Evolutionary conservation across 805 yeast genomes (phyloP), one percentile per base, ranked within the genome.

Genomic region (Candida suzukii): DNA sequence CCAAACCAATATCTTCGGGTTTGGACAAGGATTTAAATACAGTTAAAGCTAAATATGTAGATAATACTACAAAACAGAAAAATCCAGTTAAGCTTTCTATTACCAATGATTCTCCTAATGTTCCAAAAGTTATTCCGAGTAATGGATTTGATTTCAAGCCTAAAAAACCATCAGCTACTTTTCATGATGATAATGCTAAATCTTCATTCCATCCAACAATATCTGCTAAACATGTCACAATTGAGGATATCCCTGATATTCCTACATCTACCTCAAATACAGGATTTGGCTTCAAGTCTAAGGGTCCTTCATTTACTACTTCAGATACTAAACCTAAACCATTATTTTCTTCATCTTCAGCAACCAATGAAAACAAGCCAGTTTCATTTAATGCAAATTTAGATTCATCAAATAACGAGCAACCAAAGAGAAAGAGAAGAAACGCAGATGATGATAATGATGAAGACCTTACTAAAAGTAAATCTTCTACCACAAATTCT

Each of bases 1-100:
- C 59, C 2, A 50, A 45, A 40, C 41, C 46, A 13, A 38, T 40
- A 11, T 19, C 38, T 16, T 13, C 32, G 4, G 13, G n/a, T 18
- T 26, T 36, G 12, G 38, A 36, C 12, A 26, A 22, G 14, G 7
- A 4, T 3, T 16, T 35, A 4, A 35, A 6, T 11, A 35, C 37
- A n/a, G 14, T 17, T 2, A 35, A 35, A 12, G 6, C 21, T 11
- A 18, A 11, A 5, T 7, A 25, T 18, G 4, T 11, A 12, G 22
- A 26, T 18, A 22, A n/a, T 17, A 18, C n/a, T n/a, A n/a, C n/a
- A n/a, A n/a, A 19, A 19, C 35, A 3, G 11, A 12, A 7, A 7
- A 22, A 18, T 11, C 7, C 18, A 10, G 29, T 26, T 29, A 6
- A 14, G 19, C 11, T 7, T n/a, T 4, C 17, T 12, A 26, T 10